phyloP scores from a whole-genome alignment of 2,329 filamentous ascomycete species.

The Aspergillus fructus region DNA sequence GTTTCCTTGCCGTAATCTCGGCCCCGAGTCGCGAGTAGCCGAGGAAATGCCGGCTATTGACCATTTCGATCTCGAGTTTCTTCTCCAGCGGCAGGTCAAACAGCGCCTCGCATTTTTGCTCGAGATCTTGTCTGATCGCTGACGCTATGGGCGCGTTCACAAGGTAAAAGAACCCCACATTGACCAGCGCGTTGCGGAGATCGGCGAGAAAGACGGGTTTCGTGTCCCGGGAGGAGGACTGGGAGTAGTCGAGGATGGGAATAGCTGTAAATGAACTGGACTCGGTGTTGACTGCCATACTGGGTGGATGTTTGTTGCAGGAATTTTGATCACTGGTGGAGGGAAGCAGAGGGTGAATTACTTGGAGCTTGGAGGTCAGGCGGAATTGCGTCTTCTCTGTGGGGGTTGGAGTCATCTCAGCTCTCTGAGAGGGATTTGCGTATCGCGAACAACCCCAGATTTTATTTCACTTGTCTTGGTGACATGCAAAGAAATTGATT shows the following conservation, averaged over 20 bases:
- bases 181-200: constrained; percentile 33
- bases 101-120: constrained; percentile 42
- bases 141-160: constrained; percentile 27
- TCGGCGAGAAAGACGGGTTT: constrained; percentile 27
- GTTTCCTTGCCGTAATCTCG: constrained; percentile 33
- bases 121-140: constrained; percentile 26
- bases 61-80: constrained; percentile 51
- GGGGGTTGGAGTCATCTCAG: too few relatives aligned
- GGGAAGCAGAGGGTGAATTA: background rate
- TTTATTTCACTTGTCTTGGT: background rate
- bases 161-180: constrained; percentile 39
- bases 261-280: constrained; percentile 28
- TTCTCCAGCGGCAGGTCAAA: constrained; percentile 46
- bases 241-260: constrained; percentile 32
- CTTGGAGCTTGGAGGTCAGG: background rate
- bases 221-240: constrained; percentile 17
- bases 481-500: background rate
- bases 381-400: too few relatives aligned
- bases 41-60: constrained; percentile 39
- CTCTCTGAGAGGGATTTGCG: too few relatives aligned
- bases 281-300: constrained; percentile 21
- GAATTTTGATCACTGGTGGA: background rate
- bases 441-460: background rate
- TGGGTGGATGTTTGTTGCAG: background rate
- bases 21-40: constrained; percentile 37